phyloP scores from a whole-genome alignment of 257 asterid species.

The Perilla frutescens region DNA sequence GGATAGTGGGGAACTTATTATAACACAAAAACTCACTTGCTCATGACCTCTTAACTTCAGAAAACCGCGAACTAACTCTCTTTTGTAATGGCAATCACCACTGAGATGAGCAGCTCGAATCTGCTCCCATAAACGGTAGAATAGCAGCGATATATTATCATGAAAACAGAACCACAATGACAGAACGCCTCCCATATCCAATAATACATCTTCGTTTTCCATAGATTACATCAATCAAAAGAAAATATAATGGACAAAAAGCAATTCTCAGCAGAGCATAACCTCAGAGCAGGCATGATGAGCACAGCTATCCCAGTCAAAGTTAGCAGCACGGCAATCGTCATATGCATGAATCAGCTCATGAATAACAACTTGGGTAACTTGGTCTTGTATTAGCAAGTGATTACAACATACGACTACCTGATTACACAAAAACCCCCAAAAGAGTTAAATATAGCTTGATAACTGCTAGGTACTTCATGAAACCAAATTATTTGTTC shows the following conservation, averaged over 20 bases:
- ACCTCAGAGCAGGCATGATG: constrained; percentile 98
- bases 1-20: neutral
- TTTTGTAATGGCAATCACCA: constrained; percentile 91
- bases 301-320: constrained; percentile 86
- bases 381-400: constrained; percentile 79
- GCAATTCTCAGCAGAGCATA: neutral
- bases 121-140: constrained; percentile 42
- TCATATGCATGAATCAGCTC: constrained; percentile 97
- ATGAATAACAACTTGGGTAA: constrained; percentile 86
- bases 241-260: neutral
- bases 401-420: constrained; percentile 78
- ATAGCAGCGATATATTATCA: neutral
- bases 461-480: neutral
- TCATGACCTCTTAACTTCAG: constrained; percentile 77
- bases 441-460: neutral
- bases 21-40: constrained; percentile 51
- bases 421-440: constrained; percentile 37
- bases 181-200: neutral
- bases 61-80: constrained; percentile 81
- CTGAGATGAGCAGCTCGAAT: constrained; percentile 94
- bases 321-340: constrained; percentile 82
- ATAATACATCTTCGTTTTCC: neutral
- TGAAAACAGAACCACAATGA: constrained; percentile 8
- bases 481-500: neutral
- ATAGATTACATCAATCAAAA: neutral